A percentile compares a stretch with the other conserved stretches of the same genome.
Evolutionary conservation across 768 basidiomycete genomes (phyloP).

Genomic region (Cystobasidium tubakii): DNA sequence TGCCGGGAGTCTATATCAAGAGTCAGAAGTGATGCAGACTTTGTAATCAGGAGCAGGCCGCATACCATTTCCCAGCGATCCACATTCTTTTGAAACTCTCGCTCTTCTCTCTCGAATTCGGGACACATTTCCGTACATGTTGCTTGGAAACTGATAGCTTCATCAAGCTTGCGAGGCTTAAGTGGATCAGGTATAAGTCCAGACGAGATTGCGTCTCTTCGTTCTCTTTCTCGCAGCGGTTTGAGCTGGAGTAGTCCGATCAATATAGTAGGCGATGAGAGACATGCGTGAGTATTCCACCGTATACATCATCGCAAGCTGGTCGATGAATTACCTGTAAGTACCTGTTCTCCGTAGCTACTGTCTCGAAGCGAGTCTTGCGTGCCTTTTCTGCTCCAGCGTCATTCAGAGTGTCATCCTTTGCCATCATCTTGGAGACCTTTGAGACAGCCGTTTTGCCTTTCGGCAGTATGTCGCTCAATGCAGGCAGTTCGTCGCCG

Average conservation of each 20-base stretch:
- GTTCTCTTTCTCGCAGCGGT: constrained; percentile 48
- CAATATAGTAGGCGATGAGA: neutral
- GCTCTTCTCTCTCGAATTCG: constrained; percentile 80
- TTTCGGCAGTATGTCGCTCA: neutral
- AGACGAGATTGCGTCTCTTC: constrained; percentile 58
- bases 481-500: neutral
- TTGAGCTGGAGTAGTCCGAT: constrained; percentile 48
- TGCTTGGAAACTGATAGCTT: constrained; percentile 87
- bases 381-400: constrained; percentile 24
- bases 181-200: constrained; percentile 84
- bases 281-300: neutral
- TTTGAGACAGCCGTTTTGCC: neutral
- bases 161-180: constrained; percentile 70
- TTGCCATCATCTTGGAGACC: neutral
- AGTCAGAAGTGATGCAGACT: no score
- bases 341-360: constrained; percentile 47
- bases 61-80: constrained; percentile 78
- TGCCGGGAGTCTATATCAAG: constrained; percentile 59
- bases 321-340: constrained; percentile 46
- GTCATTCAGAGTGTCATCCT: constrained; percentile 4
- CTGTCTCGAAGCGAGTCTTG: constrained; percentile 16
- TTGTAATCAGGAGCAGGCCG: constrained; percentile 32
- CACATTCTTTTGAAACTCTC: constrained; percentile 81
- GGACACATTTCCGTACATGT: constrained; percentile 94
- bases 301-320: neutral